Evolutionary conservation across 148 eudicot species (phyloP).

Genomic region (Camellia sinensis): DNA sequence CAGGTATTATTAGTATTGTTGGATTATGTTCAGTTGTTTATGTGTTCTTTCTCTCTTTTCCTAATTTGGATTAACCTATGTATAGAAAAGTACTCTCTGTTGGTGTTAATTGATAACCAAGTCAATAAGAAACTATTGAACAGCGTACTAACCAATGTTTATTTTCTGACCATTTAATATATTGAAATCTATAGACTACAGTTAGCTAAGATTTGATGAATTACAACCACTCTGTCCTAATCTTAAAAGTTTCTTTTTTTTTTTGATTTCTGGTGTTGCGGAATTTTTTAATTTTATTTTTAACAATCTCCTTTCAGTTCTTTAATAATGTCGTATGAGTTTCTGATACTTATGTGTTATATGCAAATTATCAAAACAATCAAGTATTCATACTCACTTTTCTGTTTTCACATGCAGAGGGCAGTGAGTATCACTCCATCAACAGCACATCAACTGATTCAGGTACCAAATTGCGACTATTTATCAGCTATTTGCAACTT

Average conservation of each 20-base stretch:
- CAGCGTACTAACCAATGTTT: too few relatives aligned
- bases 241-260: background rate
- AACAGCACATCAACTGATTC: conserved; percentile 74
- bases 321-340: background rate
- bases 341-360: background rate
- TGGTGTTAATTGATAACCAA: background rate
- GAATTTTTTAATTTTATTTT: background rate
- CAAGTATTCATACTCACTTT: background rate
- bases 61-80: background rate
- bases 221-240: background rate
- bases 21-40: background rate
- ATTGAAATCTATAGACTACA: too few relatives aligned
- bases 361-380: background rate
- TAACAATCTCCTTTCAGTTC: background rate
- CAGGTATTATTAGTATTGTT: conserved; percentile 42
- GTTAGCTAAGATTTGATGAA: too few relatives aligned
- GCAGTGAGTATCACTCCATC: conserved; percentile 70
- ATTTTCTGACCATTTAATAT: too few relatives aligned
- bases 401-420: conserved; percentile 44
- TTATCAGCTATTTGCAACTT: conserved; percentile 1
- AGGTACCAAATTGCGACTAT: conserved; percentile 39
- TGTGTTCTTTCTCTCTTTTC: background rate
- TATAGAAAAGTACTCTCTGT: background rate
- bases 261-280: background rate
- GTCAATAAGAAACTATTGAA: too few relatives aligned